A percentile compares a stretch with the other conserved stretches of the same genome.
Conservation (phyloP, 495 filamentous ascomycete genomes). For the Lasiosphaeriaceae sp. region DNA sequence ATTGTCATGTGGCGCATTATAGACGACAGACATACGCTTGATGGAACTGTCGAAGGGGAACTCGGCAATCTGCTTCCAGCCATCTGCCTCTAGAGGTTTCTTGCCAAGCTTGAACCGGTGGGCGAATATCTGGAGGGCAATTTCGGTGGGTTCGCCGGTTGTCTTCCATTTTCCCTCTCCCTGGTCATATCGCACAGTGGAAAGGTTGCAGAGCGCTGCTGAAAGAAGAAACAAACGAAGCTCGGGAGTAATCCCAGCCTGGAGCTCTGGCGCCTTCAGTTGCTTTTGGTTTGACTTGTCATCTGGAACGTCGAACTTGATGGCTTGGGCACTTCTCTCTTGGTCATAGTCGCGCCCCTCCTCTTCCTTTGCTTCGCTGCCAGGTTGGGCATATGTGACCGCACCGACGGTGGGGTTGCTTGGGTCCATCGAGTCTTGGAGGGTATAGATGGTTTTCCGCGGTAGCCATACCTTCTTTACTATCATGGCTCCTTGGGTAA, state of each 20-base stretch:
- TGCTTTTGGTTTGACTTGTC: slow-evolving; percentile 33
- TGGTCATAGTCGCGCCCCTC: slow-evolving; percentile 46
- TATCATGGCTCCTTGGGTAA: slow-evolving; percentile 77
- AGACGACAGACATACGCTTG: slow-evolving; percentile 82
- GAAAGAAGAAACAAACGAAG: slow-evolving; percentile 63
- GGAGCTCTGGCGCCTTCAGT: slow-evolving; percentile 7
- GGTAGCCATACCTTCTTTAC: slow-evolving; percentile 80
- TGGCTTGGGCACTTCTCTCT: slow-evolving; percentile 47
- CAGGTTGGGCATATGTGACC: slow-evolving; percentile 21
- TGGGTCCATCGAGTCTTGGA: slow-evolving; percentile 55
- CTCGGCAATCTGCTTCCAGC: slow-evolving; percentile 65
- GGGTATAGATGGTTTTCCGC: slow-evolving; percentile 49
- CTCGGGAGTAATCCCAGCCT: slow-evolving; percentile 40
- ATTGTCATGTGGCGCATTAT: slow-evolving; percentile 34
- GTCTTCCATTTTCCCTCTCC: slow-evolving; percentile 60
- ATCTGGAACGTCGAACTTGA: slow-evolving; percentile 52
- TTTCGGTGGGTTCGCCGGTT: slow-evolving; percentile 79
- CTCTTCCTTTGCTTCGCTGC: slow-evolving; percentile 26
- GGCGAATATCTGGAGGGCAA: slow-evolving; percentile 76
- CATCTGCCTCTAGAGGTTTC: slow-evolving; percentile 45
- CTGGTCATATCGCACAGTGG: slow-evolving; percentile 60
- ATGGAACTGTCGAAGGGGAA: slow-evolving; percentile 79
- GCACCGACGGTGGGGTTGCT: slow-evolving; percentile 55
- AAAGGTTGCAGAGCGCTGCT: slow-evolving; percentile 75
- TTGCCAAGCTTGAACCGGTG: slow-evolving; percentile 64